Base-by-base conservation (phyloP, 768 basidiomycete species). In the Amanita brunnescens region DNA sequence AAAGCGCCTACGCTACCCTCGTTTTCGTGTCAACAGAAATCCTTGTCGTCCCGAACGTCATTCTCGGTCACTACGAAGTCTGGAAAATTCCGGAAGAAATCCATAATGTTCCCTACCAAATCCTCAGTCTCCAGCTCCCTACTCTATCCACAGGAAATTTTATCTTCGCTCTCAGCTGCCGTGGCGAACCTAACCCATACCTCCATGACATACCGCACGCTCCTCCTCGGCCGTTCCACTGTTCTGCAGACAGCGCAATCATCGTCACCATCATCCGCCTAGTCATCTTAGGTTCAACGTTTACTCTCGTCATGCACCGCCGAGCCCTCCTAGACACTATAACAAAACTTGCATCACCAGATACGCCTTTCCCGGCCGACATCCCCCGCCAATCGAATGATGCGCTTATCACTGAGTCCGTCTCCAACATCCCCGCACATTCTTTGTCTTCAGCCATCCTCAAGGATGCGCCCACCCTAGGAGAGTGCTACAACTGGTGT, bases 141-240 rank as follows among this genome's bases (percentile, higher is more conserved):
- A 18, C 23, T 16, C 9, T 40, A 1, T 34, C 20, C 21, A 18
- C 13, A 2, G 33, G 21, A 10, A n/a, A 39, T 21, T 35, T 38
- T 44, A 38, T 53, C 18, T 21, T 32, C 29, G 6, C 26, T 29
- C 8, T 51, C n/a, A 51, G 41, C 13, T 71, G 70, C 51, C 64
- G 72, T 7, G 64, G 65, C 3, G 72, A 76, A 55, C 74, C 72
- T 24, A 74, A 71, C 55, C 73, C 74, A 0, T 55, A 61, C 0
- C 53, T 57, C 16, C 52, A 49, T 23, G 50, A 24, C 32, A 39
- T 47, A 14, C 7, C 53, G 46, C 40, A 51, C 40, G 39, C 49
- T 50, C 48, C 55, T 48, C 43, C 47, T 29, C 56, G 40, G 50
- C 60, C 67, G 8, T 68, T 68, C 56, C 52, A 55, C 35, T 24